Percentiles rank a stretch among this genome's conserved stretches.
Conservation (phyloP, 768 basidiomycete genomes). For the Leccinum aurantiacum region DNA sequence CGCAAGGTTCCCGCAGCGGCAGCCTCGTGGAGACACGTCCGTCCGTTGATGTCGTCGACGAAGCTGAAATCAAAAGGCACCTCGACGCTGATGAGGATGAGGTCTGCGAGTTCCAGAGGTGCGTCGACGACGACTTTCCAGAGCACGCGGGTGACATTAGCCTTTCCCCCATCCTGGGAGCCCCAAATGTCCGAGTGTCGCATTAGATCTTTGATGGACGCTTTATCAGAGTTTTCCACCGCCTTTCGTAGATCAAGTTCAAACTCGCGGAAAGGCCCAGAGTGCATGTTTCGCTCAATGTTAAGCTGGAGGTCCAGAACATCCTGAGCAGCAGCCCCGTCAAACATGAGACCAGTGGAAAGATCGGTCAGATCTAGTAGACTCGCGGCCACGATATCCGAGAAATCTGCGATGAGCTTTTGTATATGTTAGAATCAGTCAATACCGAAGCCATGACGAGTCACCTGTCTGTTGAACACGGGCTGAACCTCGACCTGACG, state of each 20-base stretch:
- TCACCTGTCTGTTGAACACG: conserved; percentile 90
- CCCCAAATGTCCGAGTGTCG: conserved; percentile 66
- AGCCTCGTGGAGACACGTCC: conserved; percentile 92
- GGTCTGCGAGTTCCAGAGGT: conserved; percentile 64
- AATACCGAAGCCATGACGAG: conserved; percentile 19
- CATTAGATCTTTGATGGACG: conserved; percentile 67
- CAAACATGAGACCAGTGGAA: conserved; percentile 72
- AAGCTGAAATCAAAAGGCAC: conserved; percentile 85
- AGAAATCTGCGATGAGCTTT: conserved; percentile 91
- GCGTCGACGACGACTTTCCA: conserved; percentile 92
- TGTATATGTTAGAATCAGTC: conserved; percentile 12
- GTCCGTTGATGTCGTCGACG: conserved; percentile 95
- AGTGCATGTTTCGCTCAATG: conserved; percentile 56
- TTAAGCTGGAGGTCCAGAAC: conserved; percentile 72
- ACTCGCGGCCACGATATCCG: conserved; percentile 87
- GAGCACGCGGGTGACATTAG: conserved; percentile 83
- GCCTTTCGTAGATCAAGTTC: conserved; percentile 85
- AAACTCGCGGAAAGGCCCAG: conserved; percentile 82
- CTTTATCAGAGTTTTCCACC: conserved; percentile 57
- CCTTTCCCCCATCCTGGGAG: conserved; percentile 57
- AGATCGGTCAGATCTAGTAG: conserved; percentile 80
- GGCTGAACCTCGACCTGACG: conserved; percentile 99
- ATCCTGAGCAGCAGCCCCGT: conserved; percentile 74
- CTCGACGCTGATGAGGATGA: conserved; percentile 67
- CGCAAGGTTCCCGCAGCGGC: conserved; percentile 79